A percentile compares a stretch with the other conserved stretches of the same genome.
Conservation (phyloP, 202 grass and related monocot species). For the Musa balbisiana region DNA sequence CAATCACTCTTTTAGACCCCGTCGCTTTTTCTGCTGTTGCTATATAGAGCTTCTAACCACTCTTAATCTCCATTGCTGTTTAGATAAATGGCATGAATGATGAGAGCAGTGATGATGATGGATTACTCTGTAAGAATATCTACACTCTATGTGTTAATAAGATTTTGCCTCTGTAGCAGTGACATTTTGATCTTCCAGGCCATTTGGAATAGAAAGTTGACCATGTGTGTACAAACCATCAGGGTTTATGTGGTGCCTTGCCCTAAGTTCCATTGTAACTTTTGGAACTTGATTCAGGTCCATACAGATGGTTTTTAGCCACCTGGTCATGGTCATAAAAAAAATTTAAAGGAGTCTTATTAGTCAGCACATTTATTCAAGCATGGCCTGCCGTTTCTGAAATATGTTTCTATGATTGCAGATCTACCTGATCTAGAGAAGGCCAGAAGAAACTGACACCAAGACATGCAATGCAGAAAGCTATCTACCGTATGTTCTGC, state of each 20-base stretch:
- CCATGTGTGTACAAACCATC: neutral
- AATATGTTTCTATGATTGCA: conserved; percentile 25
- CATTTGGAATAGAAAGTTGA: neutral
- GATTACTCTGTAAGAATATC: conserved; percentile 75
- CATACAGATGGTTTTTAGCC: too few relatives aligned
- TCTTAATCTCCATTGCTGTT: conserved; percentile 21
- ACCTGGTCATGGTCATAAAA: too few relatives aligned
- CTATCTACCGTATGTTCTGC: too few relatives aligned
- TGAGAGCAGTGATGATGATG: conserved; percentile 60
- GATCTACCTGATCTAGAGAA: conserved; percentile 99
- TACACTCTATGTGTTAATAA: neutral
- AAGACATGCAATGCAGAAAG: too few relatives aligned
- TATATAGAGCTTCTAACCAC: neutral
- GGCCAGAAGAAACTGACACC: conserved; percentile 59
- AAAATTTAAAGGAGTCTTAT: too few relatives aligned
- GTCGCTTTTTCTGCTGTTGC: conserved; percentile 3
- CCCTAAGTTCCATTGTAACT: neutral
- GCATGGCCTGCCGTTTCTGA: neutral
- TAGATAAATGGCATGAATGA: conserved; percentile 44
- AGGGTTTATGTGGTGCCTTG: neutral
- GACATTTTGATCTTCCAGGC: neutral
- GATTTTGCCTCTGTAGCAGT: neutral
- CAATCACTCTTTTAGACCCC: conserved; percentile 10
- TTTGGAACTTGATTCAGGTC: neutral
- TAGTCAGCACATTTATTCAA: too few relatives aligned